Percentiles rank a stretch among this genome's conserved stretches.
Evolutionary conservation across 164 flowering plant genomes (phyloP).

Genomic region (Annona cherimola): DNA sequence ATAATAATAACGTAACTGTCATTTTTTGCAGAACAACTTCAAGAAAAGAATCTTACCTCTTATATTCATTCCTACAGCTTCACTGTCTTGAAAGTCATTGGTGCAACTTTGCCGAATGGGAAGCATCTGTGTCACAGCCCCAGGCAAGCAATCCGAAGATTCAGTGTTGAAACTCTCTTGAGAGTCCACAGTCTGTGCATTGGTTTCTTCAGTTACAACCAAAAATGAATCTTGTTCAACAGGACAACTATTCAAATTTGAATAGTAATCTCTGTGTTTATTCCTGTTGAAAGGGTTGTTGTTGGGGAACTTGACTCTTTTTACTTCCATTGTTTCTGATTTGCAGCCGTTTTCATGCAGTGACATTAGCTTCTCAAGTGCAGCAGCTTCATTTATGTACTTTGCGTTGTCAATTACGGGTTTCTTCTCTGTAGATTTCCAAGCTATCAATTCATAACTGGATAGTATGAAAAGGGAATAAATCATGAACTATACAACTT

Average conservation of each 20-base stretch:
- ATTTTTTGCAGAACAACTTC: not conserved
- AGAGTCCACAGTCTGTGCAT: not conserved
- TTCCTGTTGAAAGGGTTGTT: slow-evolving; percentile 71
- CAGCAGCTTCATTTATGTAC: slow-evolving; percentile 32
- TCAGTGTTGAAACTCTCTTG: not conserved
- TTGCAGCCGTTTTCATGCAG: slow-evolving; percentile 11
- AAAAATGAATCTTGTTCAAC: slow-evolving; percentile 5
- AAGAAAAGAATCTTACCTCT: slow-evolving; percentile 25
- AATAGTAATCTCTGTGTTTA: slow-evolving; percentile 19
- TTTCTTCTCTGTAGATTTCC: slow-evolving; percentile 24
- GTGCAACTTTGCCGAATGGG: slow-evolving; percentile 36
- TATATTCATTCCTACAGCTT: slow-evolving; percentile 16
- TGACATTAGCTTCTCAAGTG: slow-evolving; percentile 37
- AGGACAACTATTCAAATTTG: slow-evolving; percentile 5
- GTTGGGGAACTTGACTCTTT: slow-evolving; percentile 26
- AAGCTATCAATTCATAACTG: not conserved
- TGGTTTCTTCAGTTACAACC: not conserved
- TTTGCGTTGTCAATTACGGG: slow-evolving; percentile 15
- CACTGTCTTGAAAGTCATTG: slow-evolving; percentile 24
- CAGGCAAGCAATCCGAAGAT: not conserved
- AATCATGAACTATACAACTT: no score
- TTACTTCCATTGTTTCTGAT: not conserved
- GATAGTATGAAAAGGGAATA: not conserved
- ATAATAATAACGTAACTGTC: no score
- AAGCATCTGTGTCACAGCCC: not conserved